Evolutionary conservation across 2,329 filamentous ascomycete genomes (phyloP).

Genomic region (Paraphoma sp.): DNA sequence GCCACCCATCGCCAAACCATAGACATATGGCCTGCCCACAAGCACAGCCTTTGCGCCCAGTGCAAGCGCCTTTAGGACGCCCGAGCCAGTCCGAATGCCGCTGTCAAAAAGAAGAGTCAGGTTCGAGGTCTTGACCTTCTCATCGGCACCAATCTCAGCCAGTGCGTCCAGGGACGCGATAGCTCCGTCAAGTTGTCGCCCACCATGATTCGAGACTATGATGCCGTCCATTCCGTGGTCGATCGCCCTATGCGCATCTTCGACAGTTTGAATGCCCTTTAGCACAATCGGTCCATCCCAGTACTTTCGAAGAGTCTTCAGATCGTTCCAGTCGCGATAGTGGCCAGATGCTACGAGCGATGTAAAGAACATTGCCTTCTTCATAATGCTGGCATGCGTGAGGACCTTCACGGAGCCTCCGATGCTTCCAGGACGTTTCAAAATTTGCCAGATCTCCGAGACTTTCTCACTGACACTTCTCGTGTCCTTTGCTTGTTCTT

Average conservation of each 20-base stretch:
- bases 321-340: conserved; percentile 44
- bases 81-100: conserved; percentile 44
- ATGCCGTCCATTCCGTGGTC: conserved; percentile 47
- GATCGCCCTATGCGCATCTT: conserved; percentile 45
- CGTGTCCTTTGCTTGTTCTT: conserved; percentile 39
- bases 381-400: conserved; percentile 40
- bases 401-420: conserved; percentile 42
- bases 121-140: conserved; percentile 35
- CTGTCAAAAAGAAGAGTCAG: conserved; percentile 46
- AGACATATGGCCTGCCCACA: conserved; percentile 45
- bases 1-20: conserved; percentile 47
- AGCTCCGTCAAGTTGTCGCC: conserved; percentile 46
- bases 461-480: conserved; percentile 41
- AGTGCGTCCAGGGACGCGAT: conserved; percentile 44
- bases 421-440: conserved; percentile 45
- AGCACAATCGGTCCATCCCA: conserved; percentile 49
- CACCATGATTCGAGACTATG: conserved; percentile 48
- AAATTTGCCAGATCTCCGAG: conserved; percentile 44
- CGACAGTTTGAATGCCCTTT: conserved; percentile 48
- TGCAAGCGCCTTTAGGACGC: conserved; percentile 47
- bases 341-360: conserved; percentile 43
- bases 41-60: conserved; percentile 47
- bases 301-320: conserved; percentile 39
- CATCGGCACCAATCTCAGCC: conserved; percentile 44
- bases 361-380: conserved; percentile 46